A percentile compares a stretch with the other conserved stretches of the same genome.
phyloP scores from a whole-genome alignment of 2,329 filamentous ascomycete species.

The Colletotrichum chlorophyti region DNA sequence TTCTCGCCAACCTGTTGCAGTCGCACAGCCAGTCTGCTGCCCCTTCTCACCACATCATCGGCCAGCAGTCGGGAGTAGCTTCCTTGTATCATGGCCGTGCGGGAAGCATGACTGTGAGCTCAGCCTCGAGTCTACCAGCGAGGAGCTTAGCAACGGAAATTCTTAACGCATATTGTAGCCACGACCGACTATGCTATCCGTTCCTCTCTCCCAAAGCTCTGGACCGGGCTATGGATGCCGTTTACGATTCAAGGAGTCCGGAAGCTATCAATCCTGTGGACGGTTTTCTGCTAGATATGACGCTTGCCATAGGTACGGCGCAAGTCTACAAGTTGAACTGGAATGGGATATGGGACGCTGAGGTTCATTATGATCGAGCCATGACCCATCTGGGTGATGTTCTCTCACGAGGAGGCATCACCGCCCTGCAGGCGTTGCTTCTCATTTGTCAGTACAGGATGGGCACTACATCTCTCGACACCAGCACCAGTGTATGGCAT shows the following conservation, averaged over 20 bases:
- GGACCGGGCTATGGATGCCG: slow-evolving; percentile 35
- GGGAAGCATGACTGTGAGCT: slow-evolving; percentile 2
- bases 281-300: slow-evolving; percentile 50
- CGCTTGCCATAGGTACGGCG: slow-evolving; percentile 49
- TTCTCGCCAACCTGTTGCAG: slow-evolving; percentile 49
- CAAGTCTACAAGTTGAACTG: slow-evolving; percentile 52
- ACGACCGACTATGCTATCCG: slow-evolving; percentile 51
- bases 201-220: slow-evolving; percentile 42
- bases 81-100: background rate
- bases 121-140: slow-evolving; percentile 37
- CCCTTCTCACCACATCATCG: slow-evolving; percentile 8
- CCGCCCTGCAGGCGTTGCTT: slow-evolving; percentile 48
- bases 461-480: slow-evolving; percentile 45
- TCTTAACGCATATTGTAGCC: slow-evolving; percentile 47
- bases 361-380: slow-evolving; percentile 47
- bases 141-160: slow-evolving; percentile 43
- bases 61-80: slow-evolving; percentile 3
- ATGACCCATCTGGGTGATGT: slow-evolving; percentile 45
- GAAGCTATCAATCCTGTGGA: slow-evolving; percentile 36
- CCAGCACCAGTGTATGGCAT: slow-evolving; percentile 50
- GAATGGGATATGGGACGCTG: slow-evolving; percentile 49
- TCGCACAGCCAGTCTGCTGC: slow-evolving; percentile 27
- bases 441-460: slow-evolving; percentile 51
- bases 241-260: slow-evolving; percentile 37
- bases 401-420: slow-evolving; percentile 41